phyloP scores from a whole-genome alignment of 2,329 filamentous ascomycete genomes.

The Neonectria coccinea region DNA sequence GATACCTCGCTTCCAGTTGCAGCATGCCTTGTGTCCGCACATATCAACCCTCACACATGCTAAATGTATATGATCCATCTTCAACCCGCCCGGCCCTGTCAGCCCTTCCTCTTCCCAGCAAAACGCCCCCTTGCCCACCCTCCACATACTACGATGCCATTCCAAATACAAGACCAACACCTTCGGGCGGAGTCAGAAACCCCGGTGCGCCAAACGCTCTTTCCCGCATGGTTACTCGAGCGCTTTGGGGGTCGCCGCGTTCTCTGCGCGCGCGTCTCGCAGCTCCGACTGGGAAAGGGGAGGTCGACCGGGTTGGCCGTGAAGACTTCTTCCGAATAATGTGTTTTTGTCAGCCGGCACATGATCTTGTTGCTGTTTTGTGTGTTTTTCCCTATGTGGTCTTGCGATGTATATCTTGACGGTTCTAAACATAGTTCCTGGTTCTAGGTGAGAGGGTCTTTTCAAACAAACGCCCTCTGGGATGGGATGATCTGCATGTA shows the following conservation, averaged over 20 bases:
- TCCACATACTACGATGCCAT: conserved; percentile 19
- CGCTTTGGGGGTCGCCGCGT: conserved; percentile 26
- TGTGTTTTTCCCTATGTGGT: conserved; percentile 39
- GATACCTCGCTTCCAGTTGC: conserved; percentile 27
- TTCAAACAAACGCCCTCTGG: conserved; percentile 22
- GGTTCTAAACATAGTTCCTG: conserved; percentile 30
- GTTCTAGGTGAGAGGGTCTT: conserved; percentile 32
- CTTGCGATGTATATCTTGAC: conserved; percentile 26
- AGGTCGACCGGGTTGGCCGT: conserved; percentile 25
- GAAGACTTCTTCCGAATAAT: conserved; percentile 34
- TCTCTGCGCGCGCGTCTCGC: not conserved
- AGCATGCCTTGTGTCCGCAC: conserved; percentile 34
- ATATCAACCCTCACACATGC: conserved; percentile 36
- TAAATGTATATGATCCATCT: conserved; percentile 47
- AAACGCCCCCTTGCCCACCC: conserved; percentile 23
- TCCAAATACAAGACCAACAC: conserved; percentile 25
- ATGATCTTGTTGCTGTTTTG: conserved; percentile 26
- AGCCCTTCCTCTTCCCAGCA: conserved; percentile 34
- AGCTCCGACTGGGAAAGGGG: conserved; percentile 21
- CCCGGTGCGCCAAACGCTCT: conserved; percentile 25
- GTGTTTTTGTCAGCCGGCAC: conserved; percentile 20
- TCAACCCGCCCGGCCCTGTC: conserved; percentile 40
- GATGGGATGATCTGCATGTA: conserved; percentile 42
- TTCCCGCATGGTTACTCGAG: conserved; percentile 20
- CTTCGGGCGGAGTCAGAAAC: conserved; percentile 31